Evolutionary conservation across 257 asterid species (phyloP), one percentile per base, ranked within the genome.

Genomic region (Forsythia viridissima): DNA sequence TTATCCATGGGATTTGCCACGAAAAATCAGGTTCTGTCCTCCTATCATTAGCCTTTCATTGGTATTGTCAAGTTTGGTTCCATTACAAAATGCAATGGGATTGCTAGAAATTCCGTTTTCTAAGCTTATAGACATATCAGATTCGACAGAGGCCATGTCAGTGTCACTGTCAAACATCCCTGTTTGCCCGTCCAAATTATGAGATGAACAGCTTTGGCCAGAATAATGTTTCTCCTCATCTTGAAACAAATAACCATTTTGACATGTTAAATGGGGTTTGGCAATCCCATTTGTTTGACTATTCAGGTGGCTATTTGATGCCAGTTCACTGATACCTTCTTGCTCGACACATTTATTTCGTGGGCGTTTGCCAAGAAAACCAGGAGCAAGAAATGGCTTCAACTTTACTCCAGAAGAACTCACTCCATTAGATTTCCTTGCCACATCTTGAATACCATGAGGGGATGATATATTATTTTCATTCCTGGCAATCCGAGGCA

Each of bases 321-420:
- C 63, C 55, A 13, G 5, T 51, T 78, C 79, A 55, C 46, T 8
- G 36, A 52, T 73, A 59, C 55, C 70, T 43, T 70, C 82, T 38
- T 66, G 79, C 85, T 80, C 80, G 16, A 36, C 70, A 57, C 40
- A 40, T 79, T 70, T 86, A 68, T 63, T 84, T 48, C 78, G 79
- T 36, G 82, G 84, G n/a, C 75, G 85, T 77, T 88, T 93, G 52
- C 79, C 90, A 46, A 90, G 96, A 85, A 91, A 93, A 16, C 98
- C 98, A 37, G 87, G 89, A 76, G 81, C 51, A 43, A 93, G 81
- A 59, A 86, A 80, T 20, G 97, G 98, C 85, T 87, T 91, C 2
- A 42, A 72, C 82, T 89, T 88, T 16, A 71, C 76, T 30, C 80
- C 70, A 39, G 88, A 39, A 36, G 13, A 48, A 43, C 67, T 78